Evolutionary conservation across 2,329 filamentous ascomycete genomes (phyloP).

Genomic region (Claviceps arundinis): DNA sequence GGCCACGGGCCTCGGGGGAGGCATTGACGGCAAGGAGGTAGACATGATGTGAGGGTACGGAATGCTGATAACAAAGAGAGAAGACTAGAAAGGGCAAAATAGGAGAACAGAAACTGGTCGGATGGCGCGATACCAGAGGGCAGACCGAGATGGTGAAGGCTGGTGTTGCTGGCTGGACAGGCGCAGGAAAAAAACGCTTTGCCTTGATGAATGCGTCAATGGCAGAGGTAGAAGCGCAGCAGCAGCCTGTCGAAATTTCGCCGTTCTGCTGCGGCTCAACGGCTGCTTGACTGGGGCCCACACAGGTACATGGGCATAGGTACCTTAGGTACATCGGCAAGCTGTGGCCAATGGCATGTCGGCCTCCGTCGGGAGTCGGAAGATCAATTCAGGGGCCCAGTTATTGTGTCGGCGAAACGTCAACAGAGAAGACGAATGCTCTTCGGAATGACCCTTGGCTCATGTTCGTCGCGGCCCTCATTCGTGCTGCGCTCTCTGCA

Average conservation of each 20-base stretch:
- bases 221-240: not conserved
- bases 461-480: no score
- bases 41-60: slow-evolving; percentile 23
- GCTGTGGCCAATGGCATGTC: no score
- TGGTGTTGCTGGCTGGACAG: slow-evolving; percentile 6
- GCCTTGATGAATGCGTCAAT: not conserved
- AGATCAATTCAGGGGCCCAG: not conserved
- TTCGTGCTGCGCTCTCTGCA: no score
- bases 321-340: no score
- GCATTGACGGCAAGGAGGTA: slow-evolving; percentile 34
- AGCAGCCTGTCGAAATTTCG: slow-evolving; percentile 3
- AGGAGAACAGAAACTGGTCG: slow-evolving; percentile 13
- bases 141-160: slow-evolving; percentile 8
- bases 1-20: slow-evolving; percentile 29
- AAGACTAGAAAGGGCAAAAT: slow-evolving; percentile 11
- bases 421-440: no score
- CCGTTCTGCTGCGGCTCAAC: not conserved
- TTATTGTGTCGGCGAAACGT: not conserved
- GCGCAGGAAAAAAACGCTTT: slow-evolving; percentile 16
- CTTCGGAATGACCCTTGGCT: no score
- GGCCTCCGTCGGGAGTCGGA: no score
- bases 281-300: no score
- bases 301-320: no score
- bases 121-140: slow-evolving; percentile 9
- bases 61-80: slow-evolving; percentile 11